phyloP scores from a whole-genome alignment of 2,329 filamentous ascomycete species.

The Paracoccidioides brasiliensis region DNA sequence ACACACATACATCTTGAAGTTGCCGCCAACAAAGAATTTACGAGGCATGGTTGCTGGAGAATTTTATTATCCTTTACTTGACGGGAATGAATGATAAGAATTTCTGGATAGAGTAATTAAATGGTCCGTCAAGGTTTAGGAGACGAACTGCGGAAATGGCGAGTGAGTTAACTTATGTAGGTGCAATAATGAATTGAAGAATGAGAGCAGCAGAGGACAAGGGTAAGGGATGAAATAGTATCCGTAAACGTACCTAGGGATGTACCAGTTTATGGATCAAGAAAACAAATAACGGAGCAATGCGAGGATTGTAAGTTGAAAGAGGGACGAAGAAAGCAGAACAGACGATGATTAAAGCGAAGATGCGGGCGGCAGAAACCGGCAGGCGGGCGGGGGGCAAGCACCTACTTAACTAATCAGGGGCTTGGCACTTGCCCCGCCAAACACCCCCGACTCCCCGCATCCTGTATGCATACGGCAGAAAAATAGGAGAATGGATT shows the following conservation, averaged over 20 bases:
- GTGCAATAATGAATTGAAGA: background rate
- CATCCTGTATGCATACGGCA: too few species aligned
- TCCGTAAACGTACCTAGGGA: background rate
- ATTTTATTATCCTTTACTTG: background rate
- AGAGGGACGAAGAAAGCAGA: background rate
- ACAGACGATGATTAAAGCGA: background rate
- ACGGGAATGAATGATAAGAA: background rate
- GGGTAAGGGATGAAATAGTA: background rate
- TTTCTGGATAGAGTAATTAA: background rate
- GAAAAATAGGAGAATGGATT: too few species aligned
- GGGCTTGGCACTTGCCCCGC: background rate
- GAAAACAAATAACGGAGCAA: background rate
- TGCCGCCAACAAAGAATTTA: constrained; percentile 95
- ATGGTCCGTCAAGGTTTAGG: background rate
- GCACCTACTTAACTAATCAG: background rate
- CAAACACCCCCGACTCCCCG: background rate
- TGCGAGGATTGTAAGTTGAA: background rate
- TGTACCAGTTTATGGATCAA: background rate
- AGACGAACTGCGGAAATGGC: background rate
- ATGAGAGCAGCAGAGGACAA: background rate
- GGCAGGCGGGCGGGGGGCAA: constrained; percentile 1
- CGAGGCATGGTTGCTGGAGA: constrained; percentile 56
- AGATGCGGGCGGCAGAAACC: background rate
- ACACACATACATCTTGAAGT: constrained; percentile 88
- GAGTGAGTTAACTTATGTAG: background rate